Conservation (phyloP, 1,284 basidiomycete genomes). For the Butyriboletus appendiculatus region DNA sequence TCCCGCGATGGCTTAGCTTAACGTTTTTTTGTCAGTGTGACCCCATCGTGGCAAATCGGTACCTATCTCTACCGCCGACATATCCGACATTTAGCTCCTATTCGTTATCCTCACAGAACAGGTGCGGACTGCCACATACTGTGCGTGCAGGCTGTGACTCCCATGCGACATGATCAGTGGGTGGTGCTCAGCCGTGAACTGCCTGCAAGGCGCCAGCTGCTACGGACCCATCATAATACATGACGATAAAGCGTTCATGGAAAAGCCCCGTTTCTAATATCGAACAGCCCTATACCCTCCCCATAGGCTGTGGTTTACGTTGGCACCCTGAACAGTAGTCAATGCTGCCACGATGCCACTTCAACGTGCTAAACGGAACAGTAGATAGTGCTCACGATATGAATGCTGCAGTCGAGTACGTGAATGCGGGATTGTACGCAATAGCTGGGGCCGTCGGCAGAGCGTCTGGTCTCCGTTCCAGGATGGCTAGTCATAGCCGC, state of each 20-base stretch:
- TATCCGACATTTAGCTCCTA: conserved; percentile 24
- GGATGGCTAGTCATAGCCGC: conserved; percentile 11
- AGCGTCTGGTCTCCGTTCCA: conserved; percentile 26
- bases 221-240: conserved; percentile 11
- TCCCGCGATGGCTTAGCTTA: conserved; percentile 22
- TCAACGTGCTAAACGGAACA: conserved; percentile 24
- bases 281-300: conserved; percentile 23
- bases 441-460: conserved; percentile 25
- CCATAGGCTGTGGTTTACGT: conserved; percentile 32
- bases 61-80: conserved; percentile 23
- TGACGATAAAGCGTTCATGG: conserved; percentile 16
- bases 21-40: conserved; percentile 13
- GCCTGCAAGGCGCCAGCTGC: conserved; percentile 17
- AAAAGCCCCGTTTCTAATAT: conserved; percentile 18
- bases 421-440: conserved; percentile 28
- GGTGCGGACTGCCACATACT: conserved; percentile 7
- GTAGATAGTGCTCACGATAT: conserved; percentile 25
- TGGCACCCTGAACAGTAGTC: conserved; percentile 29
- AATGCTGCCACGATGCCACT: conserved; percentile 21
- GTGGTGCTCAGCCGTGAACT: conserved; percentile 25
- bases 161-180: conserved; percentile 26
- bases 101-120: conserved; percentile 11
- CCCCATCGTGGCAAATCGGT: conserved; percentile 19
- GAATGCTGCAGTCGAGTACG: conserved; percentile 26
- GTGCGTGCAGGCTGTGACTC: conserved; percentile 23